Conservation (phyloP, 2,329 filamentous ascomycete genomes). For the Dryadomyces quercus-mongolicae region DNA sequence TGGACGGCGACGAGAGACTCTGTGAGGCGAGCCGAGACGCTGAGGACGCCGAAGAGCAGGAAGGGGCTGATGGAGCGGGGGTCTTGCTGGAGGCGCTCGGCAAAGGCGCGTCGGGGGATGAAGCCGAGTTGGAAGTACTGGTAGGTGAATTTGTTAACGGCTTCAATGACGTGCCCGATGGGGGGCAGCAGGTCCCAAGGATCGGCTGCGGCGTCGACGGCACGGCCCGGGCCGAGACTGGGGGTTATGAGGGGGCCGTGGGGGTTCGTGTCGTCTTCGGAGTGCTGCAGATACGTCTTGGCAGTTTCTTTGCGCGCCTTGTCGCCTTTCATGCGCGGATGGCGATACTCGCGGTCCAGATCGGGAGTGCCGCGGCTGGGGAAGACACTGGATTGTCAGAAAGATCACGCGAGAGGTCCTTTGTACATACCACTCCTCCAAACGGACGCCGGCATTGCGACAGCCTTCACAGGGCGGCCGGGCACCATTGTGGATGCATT, state of each 20-base stretch:
- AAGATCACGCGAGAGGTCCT: background rate
- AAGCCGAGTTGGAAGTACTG: conserved; percentile 50
- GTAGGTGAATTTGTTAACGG: conserved; percentile 37
- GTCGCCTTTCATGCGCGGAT: conserved; percentile 38
- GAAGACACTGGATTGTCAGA: conserved; percentile 28
- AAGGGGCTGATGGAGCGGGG: conserved; percentile 39
- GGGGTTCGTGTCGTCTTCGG: background rate
- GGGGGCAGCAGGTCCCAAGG: conserved; percentile 39
- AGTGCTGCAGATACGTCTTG: background rate
- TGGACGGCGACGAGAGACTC: conserved; percentile 33
- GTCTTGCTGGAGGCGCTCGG: conserved; percentile 31
- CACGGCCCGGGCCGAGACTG: background rate
- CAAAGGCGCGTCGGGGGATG: conserved; percentile 40
- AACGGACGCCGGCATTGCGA: conserved; percentile 31
- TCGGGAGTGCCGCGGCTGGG: conserved; percentile 40
- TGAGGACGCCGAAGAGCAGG: conserved; percentile 41
- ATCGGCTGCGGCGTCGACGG: conserved; percentile 16
- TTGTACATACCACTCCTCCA: conserved; percentile 39
- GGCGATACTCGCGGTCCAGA: conserved; percentile 42
- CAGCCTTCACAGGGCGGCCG: conserved; percentile 33
- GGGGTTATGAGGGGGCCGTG: background rate
- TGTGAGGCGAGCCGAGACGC: conserved; percentile 43
- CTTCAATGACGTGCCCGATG: conserved; percentile 36
- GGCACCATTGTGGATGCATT: conserved; percentile 12
- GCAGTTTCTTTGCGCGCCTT: conserved; percentile 24